Base-by-base conservation (phyloP, 768 basidiomycete species). In the Lactarius evosmus region DNA sequence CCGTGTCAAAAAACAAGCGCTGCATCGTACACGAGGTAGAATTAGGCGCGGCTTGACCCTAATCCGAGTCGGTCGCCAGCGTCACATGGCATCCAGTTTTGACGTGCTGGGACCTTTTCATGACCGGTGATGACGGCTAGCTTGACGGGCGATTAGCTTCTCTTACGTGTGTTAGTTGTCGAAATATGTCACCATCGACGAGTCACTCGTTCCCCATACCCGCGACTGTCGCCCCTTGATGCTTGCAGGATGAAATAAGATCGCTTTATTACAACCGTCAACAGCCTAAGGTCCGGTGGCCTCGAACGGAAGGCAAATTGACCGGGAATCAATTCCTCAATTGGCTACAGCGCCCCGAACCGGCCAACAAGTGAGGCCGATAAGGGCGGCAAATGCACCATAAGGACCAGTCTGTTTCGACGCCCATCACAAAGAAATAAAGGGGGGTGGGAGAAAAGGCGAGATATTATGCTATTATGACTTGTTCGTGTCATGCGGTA, bases 71-170 rank as follows among this genome's bases (percentile, higher is more conserved):
- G 14, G 25, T 6, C 46, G 46, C 4, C 25, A 25, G 25, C 19
- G 58, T 55, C 63, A 60, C 58, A 64, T 64, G 58, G n/a, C 19
- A 25, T 1, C 29, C 41, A 4, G 7, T 9, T 53, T 46, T 54
- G 30, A 33, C 51, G 57, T 40, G 19, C 40, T 59, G 25, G 17
- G 4, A 12, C 19, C 29, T 30, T 49, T 63, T 58, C n/a, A 64
- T 60, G 36, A 38, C 58, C 63, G 58, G 36, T 55, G 53, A 60
- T 56, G 30, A 56, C 51, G 58, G 63, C 46, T 27, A 49, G 46
- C 46, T 49, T 49, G 46, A 27, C 12, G 25, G 25, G 12, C 12
- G n/a, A n/a, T n/a, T 22, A 25, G 22, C 52, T 54, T 36, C 36
- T n/a, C 19, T 55, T 49, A 63, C 58, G 36, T 46, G 57, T 59